A percentile compares a stretch with the other conserved stretches of the same genome.
These are phyloP conservation scores for Phytomonas francai DNA, from an alignment of 208 protist genomes.

Conservation along the genomic window DNA sequence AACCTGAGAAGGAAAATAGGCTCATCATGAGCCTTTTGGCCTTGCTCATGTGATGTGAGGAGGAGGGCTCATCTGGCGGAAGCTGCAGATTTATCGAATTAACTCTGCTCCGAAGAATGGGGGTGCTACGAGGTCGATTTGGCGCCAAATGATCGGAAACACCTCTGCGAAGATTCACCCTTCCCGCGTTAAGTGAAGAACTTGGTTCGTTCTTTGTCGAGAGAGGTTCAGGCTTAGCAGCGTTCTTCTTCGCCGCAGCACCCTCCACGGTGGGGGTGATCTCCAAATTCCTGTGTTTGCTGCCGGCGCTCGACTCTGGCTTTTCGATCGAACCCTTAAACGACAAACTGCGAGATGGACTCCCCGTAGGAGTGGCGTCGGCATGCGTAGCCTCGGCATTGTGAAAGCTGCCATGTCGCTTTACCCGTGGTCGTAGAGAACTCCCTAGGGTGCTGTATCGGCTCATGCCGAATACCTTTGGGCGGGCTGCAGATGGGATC, in stretches of 20 bases:
- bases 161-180: not conserved
- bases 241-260: not conserved
- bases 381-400: not conserved
- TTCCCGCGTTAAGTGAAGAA: not conserved
- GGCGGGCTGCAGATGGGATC: not conserved
- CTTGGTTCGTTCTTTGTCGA: not conserved
- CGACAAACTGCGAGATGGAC: not conserved
- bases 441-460: not conserved
- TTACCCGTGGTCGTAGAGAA: not conserved
- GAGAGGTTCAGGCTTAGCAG: not conserved
- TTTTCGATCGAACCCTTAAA: not conserved
- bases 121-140: not conserved
- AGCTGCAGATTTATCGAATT: not conserved
- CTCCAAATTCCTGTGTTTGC: not conserved
- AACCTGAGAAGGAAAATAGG: not conserved
- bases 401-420: not conserved
- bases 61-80: not conserved
- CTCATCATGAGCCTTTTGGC: not conserved
- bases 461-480: not conserved
- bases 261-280: not conserved
- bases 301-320: not conserved
- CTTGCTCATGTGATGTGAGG: not conserved
- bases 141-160: not conserved
- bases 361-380: not conserved
- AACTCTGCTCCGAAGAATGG: not conserved